Evolutionary conservation across 495 filamentous ascomycete species (phyloP).

Genomic region (Hypoxylon crocopeplum): DNA sequence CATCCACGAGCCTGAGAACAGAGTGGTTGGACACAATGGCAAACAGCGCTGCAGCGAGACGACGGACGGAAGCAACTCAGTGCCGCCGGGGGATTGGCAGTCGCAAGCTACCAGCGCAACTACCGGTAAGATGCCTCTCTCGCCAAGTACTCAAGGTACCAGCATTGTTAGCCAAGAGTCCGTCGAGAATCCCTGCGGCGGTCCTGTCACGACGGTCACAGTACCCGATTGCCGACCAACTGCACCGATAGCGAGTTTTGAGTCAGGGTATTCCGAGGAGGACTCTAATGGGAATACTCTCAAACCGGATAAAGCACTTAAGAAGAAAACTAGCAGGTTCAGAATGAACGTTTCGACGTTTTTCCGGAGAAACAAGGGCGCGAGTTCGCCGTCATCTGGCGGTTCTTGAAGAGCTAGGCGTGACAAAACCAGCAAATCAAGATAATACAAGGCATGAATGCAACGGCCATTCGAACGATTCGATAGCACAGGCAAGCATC

Average conservation of each 20-base stretch:
- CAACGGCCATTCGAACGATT: conserved; percentile 1
- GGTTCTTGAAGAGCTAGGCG: conserved; percentile 22
- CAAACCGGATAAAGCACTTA: conserved; percentile 44
- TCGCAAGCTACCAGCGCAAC: conserved; percentile 63
- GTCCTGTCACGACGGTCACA: conserved; percentile 48
- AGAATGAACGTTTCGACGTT: conserved; percentile 53
- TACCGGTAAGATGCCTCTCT: conserved; percentile 63
- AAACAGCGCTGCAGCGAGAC: conserved; percentile 59
- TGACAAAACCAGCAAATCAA: background rate
- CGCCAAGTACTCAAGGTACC: conserved; percentile 63
- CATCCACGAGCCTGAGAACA: conserved; percentile 35
- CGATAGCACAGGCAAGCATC: conserved; percentile 10
- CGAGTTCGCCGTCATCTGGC: conserved; percentile 46
- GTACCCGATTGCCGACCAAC: conserved; percentile 42
- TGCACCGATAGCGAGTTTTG: conserved; percentile 22
- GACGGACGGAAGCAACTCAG: conserved; percentile 59
- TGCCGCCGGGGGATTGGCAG: conserved; percentile 57
- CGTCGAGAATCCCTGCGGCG: conserved; percentile 48
- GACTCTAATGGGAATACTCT: conserved; percentile 40
- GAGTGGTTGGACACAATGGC: conserved; percentile 38
- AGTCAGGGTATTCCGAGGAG: conserved; percentile 37
- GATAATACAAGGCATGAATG: conserved; percentile 6
- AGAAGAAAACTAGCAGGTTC: conserved; percentile 57
- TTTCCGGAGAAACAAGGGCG: conserved; percentile 52
- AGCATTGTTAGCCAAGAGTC: conserved; percentile 62